These are phyloP conservation scores for Malania oleifera DNA, from an alignment of 164 flowering plant genomes.

Conservation along the genomic window DNA sequence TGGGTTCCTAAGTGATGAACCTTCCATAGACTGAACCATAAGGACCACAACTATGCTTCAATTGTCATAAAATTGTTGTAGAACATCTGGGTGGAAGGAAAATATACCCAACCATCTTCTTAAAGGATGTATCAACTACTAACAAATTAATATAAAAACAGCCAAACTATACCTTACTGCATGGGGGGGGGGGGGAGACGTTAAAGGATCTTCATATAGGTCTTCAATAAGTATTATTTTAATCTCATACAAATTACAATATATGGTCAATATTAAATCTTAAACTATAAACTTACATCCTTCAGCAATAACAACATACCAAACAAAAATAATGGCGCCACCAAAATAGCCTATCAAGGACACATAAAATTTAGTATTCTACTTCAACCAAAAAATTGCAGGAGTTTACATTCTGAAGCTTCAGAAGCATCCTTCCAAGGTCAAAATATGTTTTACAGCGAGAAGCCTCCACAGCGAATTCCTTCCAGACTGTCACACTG, in stretches of 20 bases:
- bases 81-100: not conserved
- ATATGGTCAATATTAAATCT: no score
- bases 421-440: slow-evolving; percentile 82
- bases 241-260: no score
- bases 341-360: not conserved
- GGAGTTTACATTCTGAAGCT: slow-evolving; percentile 71
- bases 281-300: no score
- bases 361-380: not conserved
- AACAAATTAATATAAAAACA: not conserved
- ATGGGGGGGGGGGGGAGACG: no score
- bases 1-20: no score
- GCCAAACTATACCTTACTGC: not conserved
- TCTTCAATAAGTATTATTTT: no score
- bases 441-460: slow-evolving; percentile 66
- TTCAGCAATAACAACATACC: not conserved
- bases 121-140: not conserved
- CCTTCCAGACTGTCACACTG: slow-evolving; percentile 69
- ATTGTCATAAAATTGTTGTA: no score
- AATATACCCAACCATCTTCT: not conserved
- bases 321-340: not conserved
- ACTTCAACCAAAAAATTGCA: slow-evolving; percentile 6
- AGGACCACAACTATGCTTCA: no score
- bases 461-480: slow-evolving; percentile 85
- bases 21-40: no score
- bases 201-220: no score